A percentile compares a stretch with the other conserved stretches of the same genome.
Evolutionary conservation across 108 stramenopile species (phyloP).

Genomic region (Cylindrotheca fusiformis): DNA sequence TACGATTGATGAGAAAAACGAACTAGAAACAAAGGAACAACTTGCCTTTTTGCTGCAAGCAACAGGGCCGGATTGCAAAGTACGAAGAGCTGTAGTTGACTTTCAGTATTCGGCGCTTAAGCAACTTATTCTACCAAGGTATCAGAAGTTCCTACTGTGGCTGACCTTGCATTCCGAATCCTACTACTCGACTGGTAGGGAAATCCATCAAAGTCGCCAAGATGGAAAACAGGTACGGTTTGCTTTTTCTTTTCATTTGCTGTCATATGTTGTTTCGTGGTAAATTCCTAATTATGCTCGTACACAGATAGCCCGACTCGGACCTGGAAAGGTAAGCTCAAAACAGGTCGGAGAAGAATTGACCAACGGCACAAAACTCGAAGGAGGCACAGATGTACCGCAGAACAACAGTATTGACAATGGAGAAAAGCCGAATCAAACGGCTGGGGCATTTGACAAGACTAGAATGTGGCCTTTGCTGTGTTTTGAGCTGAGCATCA

Average conservation of each 20-base stretch:
- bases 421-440: conserved; percentile 12
- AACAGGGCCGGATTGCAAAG: conserved; percentile 16
- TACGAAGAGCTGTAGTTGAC: conserved; percentile 53
- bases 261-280: background rate
- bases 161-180: conserved; percentile 49
- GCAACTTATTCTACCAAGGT: conserved; percentile 57
- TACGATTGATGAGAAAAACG: conserved; percentile 8
- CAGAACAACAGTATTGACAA: background rate
- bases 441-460: conserved; percentile 40
- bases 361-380: conserved; percentile 41
- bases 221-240: conserved; percentile 11
- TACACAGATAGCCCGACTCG: conserved; percentile 4
- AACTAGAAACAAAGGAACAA: background rate
- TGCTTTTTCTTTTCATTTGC: background rate
- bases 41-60: background rate
- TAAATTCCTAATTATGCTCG: too few species aligned
- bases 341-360: conserved; percentile 84
- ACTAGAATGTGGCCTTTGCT: conserved; percentile 74
- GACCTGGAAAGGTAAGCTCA: conserved; percentile 67
- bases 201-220: conserved; percentile 32
- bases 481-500: conserved; percentile 79
- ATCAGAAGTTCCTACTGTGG: conserved; percentile 75
- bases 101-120: conserved; percentile 68
- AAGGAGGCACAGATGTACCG: conserved; percentile 8
- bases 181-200: conserved; percentile 60